Conservation (phyloP, 2,329 filamentous ascomycete genomes). For the Didymella glomerata region DNA sequence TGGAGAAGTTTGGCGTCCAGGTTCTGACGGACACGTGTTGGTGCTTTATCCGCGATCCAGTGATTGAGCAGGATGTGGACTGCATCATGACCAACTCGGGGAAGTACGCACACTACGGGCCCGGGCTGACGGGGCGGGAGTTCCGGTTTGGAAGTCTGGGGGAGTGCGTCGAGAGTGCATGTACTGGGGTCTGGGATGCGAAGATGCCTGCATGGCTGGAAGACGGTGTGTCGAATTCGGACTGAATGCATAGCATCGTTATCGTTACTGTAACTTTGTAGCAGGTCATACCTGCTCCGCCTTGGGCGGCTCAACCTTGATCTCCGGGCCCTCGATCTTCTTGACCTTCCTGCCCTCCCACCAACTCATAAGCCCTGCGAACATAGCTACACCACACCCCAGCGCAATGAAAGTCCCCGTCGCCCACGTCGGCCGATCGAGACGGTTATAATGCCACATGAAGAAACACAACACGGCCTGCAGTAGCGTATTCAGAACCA, state of each 20-base stretch:
- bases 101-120: slow-evolving; percentile 58
- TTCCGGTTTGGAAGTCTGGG: slow-evolving; percentile 37
- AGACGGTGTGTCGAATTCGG: not conserved
- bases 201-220: not conserved
- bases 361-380: slow-evolving; percentile 74
- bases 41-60: slow-evolving; percentile 57
- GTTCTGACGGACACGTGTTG: slow-evolving; percentile 59
- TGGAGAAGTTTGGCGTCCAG: slow-evolving; percentile 52
- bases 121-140: slow-evolving; percentile 29
- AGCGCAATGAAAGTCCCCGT: slow-evolving; percentile 74
- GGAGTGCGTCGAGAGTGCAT: slow-evolving; percentile 33
- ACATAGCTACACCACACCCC: slow-evolving; percentile 72
- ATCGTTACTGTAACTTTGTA: not conserved
- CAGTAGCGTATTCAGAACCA: slow-evolving; percentile 79
- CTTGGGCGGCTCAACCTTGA: slow-evolving; percentile 9
- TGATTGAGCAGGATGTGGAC: slow-evolving; percentile 39
- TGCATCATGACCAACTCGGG: slow-evolving; percentile 58
- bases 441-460: slow-evolving; percentile 83
- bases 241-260: not conserved
- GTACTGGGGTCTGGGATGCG: slow-evolving; percentile 2
- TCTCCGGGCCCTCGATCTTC: slow-evolving; percentile 42
- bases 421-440: slow-evolving; percentile 76
- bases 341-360: slow-evolving; percentile 66
- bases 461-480: slow-evolving; percentile 76
- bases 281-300: not conserved